Evolutionary conservation across 306 rosid genomes (phyloP), one percentile per base, ranked within the genome.

Genomic region (Cucumis cinereus): DNA sequence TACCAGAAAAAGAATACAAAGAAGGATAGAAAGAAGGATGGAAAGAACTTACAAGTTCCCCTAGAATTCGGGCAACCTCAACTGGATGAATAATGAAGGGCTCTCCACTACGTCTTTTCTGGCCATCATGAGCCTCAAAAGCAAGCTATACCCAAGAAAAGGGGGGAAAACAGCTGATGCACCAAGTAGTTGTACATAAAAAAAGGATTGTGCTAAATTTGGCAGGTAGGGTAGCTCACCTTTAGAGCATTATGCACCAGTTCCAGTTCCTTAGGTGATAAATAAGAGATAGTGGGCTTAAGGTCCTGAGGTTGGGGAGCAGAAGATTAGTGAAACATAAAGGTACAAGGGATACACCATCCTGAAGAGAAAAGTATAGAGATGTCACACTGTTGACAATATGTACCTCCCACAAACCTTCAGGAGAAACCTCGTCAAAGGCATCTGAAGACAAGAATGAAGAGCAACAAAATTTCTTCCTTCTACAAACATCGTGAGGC

Each of bases 41-140:
- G 15, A 75, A 45, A 79, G 8, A 76, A 86, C 98, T 92, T 82
- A 95, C 98, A 57, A 89, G 97, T 87, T 92, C 88, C 79, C 99
- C 99, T 2, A 95, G 89, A 80, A 95, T 90, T 20, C 96, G 89
- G n/a, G 99, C 99, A 85, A 95, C 99, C 91, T 95, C 99, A 50
- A 95, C 97, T 5, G 99, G 99, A 89, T 95, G 99, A 83, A 95
- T 90, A 84, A 95, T 95, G 89, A 92, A 95, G 73, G 99, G 99
- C 79, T 95, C 99, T 79, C 98, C 99, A 40, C 99, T 95, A 67
- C 98, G 99, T 76, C 98, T 89, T 82, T 90, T 95, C 85, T 95
- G 99, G 82, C 99, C 99, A 83, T 92, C 89, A 83, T 95, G 99
- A 58, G 99, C 99, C 84, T 88, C 87, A 84, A 90, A 94, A 72